These are phyloP conservation scores for Penicillium subrubescens DNA, from an alignment of 495 filamentous ascomycete species.

Conservation along the genomic window DNA sequence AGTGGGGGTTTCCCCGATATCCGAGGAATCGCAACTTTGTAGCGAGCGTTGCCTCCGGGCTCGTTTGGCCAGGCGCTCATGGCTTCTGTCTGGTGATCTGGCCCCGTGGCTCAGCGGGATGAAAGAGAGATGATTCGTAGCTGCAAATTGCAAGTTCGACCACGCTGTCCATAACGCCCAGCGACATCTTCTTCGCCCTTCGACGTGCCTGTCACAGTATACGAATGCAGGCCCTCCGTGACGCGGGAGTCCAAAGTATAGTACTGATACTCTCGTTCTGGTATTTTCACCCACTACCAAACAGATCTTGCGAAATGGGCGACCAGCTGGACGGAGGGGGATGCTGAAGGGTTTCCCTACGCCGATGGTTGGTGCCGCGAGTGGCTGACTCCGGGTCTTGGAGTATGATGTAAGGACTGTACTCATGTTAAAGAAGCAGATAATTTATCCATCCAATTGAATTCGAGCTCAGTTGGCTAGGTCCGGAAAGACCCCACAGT, in stretches of 20 bases:
- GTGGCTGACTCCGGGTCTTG: not conserved
- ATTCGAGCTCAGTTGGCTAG: not conserved
- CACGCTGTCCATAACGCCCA: not conserved
- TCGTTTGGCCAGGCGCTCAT: conserved; percentile 2
- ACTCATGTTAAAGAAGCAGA: not conserved
- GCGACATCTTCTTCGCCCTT: not conserved
- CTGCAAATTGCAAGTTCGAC: not conserved
- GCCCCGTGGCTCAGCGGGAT: not conserved
- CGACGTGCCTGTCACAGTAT: not conserved
- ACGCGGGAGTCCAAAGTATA: not conserved
- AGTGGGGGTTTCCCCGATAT: not conserved
- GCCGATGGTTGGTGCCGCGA: not conserved
- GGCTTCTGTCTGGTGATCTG: not conserved
- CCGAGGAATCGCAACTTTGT: conserved; percentile 5
- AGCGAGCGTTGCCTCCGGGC: conserved; percentile 1
- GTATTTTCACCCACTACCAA: not conserved
- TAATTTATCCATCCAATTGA: not conserved
- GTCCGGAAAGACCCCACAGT: not conserved
- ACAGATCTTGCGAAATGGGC: not conserved
- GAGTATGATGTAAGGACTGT: not conserved
- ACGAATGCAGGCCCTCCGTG: not conserved
- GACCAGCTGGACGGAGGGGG: not conserved
- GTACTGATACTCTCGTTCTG: not conserved
- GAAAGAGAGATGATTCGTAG: not conserved
- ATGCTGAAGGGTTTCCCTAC: not conserved